Conservation (phyloP, 1,284 basidiomycete genomes). For the Trichosporon inkin region DNA sequence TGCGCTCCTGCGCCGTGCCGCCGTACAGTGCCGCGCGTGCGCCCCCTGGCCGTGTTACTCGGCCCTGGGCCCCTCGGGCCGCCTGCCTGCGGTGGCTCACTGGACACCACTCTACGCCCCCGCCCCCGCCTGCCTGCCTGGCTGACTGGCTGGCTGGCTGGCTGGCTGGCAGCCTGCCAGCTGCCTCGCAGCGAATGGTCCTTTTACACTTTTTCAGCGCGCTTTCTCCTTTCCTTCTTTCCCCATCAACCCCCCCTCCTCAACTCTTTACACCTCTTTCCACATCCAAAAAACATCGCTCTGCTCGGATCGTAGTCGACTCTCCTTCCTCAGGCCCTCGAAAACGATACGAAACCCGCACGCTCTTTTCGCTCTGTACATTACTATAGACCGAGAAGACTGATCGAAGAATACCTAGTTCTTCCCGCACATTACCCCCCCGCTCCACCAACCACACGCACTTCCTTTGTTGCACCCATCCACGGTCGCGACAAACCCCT, state of each 20-base stretch:
- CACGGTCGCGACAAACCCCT: conserved; percentile 9
- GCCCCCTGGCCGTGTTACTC: not conserved
- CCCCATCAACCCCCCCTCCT: conserved; percentile 6
- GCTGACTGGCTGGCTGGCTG: too few relatives aligned
- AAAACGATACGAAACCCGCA: conserved; percentile 15
- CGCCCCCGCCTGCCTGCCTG: too few relatives aligned
- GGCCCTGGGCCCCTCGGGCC: not conserved
- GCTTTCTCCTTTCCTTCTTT: conserved; percentile 15
- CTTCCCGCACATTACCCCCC: not conserved
- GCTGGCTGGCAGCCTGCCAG: not conserved
- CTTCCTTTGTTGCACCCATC: not conserved
- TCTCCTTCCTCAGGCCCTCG: conserved; percentile 8
- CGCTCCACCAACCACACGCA: not conserved
- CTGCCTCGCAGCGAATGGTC: not conserved
- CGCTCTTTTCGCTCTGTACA: conserved; percentile 28
- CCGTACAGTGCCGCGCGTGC: not conserved
- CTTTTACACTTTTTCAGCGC: conserved; percentile 5
- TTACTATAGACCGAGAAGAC: conserved; percentile 23
- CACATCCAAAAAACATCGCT: conserved; percentile 2
- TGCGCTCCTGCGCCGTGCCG: not conserved
- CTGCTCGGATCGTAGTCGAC: conserved; percentile 8
- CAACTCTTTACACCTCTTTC: conserved; percentile 1
- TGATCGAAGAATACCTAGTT: not conserved
- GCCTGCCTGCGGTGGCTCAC: not conserved
- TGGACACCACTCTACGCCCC: not conserved